Evolutionary conservation across 331 rosid species (phyloP).

Genomic region (Spiraea crenata): DNA sequence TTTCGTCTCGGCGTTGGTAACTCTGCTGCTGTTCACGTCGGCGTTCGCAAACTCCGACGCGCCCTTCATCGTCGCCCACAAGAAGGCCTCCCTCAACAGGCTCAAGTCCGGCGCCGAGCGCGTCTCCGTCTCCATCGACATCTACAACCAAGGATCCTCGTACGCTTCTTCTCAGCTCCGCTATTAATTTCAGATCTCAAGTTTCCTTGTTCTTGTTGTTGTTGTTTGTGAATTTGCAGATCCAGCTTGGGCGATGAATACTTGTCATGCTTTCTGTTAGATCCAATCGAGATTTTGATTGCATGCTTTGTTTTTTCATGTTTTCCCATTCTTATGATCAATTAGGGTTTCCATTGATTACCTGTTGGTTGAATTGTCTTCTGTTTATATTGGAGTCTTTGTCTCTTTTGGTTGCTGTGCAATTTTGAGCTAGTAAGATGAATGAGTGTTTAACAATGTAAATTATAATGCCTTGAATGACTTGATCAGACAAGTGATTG

Average conservation of each 20-base stretch:
- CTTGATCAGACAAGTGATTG: not conserved
- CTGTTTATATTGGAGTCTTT: too few species aligned
- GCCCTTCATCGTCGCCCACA: constrained; percentile 87
- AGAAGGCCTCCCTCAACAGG: constrained; percentile 89
- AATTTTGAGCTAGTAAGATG: not conserved
- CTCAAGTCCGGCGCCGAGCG: constrained; percentile 89
- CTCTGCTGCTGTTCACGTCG: constrained; percentile 40
- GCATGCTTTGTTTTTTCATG: constrained; percentile 23
- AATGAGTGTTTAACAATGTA: too few species aligned
- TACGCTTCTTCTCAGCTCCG: constrained; percentile 38
- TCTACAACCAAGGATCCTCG: constrained; percentile 96
- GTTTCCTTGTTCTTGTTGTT: not conserved
- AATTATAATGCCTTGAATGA: not conserved
- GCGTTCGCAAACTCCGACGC: constrained; percentile 62
- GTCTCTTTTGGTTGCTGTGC: too few species aligned
- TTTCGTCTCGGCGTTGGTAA: constrained; percentile 34
- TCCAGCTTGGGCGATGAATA: constrained; percentile 3
- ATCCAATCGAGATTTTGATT: constrained; percentile 43
- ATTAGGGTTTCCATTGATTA: not conserved
- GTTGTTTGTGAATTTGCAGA: not conserved
- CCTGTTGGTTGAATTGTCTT: not conserved
- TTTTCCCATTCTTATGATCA: not conserved
- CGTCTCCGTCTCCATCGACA: constrained; percentile 80
- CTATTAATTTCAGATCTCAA: not conserved
- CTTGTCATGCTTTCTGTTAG: constrained; percentile 17